Evolutionary conservation across 2,329 filamentous ascomycete genomes (phyloP).

Genomic region (Calonectria crousiana): DNA sequence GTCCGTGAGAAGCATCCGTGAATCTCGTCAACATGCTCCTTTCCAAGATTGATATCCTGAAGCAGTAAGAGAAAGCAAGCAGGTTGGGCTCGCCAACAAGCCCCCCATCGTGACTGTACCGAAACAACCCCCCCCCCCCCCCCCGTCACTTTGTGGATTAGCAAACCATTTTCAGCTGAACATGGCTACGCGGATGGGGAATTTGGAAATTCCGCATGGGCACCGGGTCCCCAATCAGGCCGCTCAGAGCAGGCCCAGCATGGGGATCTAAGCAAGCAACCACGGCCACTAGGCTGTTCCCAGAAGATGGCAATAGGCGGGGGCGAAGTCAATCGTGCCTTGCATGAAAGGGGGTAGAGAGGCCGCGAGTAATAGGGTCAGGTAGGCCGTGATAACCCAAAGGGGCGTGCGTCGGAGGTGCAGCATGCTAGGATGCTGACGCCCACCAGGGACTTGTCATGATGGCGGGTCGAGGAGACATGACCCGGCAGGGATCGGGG

Average conservation of each 20-base stretch:
- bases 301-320: not conserved
- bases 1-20: not conserved
- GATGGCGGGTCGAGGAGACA: slow-evolving; percentile 1
- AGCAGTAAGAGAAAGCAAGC: no score
- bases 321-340: slow-evolving; percentile 10
- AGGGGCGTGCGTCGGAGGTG: slow-evolving; percentile 6
- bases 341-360: slow-evolving; percentile 5
- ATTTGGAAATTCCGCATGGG: not conserved
- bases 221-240: not conserved
- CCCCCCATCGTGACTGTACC: not conserved
- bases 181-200: not conserved
- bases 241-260: not conserved
- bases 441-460: not conserved
- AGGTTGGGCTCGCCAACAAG: not conserved
- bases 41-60: not conserved
- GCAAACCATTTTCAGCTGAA: not conserved
- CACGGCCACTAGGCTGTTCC: not conserved
- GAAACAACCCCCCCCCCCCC: not conserved
- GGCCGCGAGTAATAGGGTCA: not conserved
- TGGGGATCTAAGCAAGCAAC: not conserved
- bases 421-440: slow-evolving; percentile 10
- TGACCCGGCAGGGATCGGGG: not conserved
- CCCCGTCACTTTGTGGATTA: not conserved
- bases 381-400: not conserved
- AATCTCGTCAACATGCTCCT: not conserved